Evolutionary conservation across 768 basidiomycete species (phyloP).

Genomic region (Xerocomellus amylosporus): DNA sequence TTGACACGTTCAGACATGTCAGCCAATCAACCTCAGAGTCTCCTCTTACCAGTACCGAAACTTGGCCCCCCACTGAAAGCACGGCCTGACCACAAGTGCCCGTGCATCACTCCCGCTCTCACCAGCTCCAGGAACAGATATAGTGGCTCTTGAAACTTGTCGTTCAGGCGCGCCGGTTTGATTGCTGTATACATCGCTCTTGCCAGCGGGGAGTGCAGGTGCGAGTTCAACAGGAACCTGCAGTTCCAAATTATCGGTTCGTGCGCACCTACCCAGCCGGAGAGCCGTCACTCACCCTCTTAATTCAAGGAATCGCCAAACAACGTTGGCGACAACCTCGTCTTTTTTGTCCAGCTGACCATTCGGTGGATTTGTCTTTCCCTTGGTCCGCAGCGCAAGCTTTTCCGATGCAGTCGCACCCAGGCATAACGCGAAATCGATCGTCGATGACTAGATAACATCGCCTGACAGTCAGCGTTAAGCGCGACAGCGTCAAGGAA

Average conservation of each 20-base stretch:
- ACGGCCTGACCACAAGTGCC: conserved; percentile 82
- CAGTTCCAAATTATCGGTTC: conserved; percentile 12
- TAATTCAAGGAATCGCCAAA: conserved; percentile 96
- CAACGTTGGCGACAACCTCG: conserved; percentile 95
- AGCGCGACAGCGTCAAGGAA: conserved; percentile 18
- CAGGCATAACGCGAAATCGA: conserved; percentile 92
- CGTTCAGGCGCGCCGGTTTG: conserved; percentile 77
- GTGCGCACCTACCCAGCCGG: not conserved
- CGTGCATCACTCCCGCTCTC: conserved; percentile 95
- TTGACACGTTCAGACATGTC: conserved; percentile 18
- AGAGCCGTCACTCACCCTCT: conserved; percentile 60
- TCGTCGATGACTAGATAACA: conserved; percentile 80
- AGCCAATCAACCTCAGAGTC: conserved; percentile 33
- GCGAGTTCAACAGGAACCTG: conserved; percentile 87
- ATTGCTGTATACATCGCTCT: conserved; percentile 88
- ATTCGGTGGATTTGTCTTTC: conserved; percentile 45
- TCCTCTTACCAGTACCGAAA: conserved; percentile 76
- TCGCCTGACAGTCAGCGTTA: conserved; percentile 25
- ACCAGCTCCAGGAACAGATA: conserved; percentile 95
- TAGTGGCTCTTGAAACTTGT: conserved; percentile 97
- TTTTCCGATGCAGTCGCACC: conserved; percentile 85
- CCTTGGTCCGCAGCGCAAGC: conserved; percentile 77
- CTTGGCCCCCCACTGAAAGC: conserved; percentile 94
- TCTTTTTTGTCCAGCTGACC: conserved; percentile 91
- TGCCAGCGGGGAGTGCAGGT: conserved; percentile 86